Conservation (phyloP, 1,139 yeast species). For the Yamadazyma buinensis region DNA sequence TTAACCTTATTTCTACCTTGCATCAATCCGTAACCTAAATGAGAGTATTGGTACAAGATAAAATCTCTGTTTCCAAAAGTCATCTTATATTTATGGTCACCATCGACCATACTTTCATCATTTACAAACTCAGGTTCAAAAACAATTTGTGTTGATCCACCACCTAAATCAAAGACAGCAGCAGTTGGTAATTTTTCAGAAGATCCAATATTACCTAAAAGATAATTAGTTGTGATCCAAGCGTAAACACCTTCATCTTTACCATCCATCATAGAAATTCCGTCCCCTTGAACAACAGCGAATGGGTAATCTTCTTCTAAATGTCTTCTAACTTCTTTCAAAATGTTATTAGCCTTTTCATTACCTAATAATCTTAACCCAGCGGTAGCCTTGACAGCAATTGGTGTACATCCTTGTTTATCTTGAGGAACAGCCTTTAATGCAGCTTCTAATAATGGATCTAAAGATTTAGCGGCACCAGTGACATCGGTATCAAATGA, state of each 20-base stretch:
- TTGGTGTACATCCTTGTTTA: constrained; percentile 77
- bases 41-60: constrained; percentile 89
- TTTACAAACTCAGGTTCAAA: constrained; percentile 78
- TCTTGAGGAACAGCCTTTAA: constrained; percentile 69
- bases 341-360: constrained; percentile 63
- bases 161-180: constrained; percentile 96
- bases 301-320: constrained; percentile 81
- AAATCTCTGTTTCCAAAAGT: constrained; percentile 79
- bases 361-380: constrained; percentile 87
- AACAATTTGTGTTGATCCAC: constrained; percentile 97
- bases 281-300: constrained; percentile 81
- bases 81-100: constrained; percentile 83
- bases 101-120: constrained; percentile 60
- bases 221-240: constrained; percentile 94
- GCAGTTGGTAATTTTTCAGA: constrained; percentile 75
- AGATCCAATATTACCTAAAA: constrained; percentile 87
- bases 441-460: constrained; percentile 74
- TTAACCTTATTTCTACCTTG: constrained; percentile 87
- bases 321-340: constrained; percentile 71
- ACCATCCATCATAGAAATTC: constrained; percentile 91
- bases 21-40: constrained; percentile 92
- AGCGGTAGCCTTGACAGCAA: constrained; percentile 97
- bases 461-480: constrained; percentile 87
- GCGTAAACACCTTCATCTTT: constrained; percentile 98
- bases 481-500: constrained; percentile 73